Evolutionary conservation across 23 red algal species (phyloP).

Genomic region (Gracilaria gracilis): DNA sequence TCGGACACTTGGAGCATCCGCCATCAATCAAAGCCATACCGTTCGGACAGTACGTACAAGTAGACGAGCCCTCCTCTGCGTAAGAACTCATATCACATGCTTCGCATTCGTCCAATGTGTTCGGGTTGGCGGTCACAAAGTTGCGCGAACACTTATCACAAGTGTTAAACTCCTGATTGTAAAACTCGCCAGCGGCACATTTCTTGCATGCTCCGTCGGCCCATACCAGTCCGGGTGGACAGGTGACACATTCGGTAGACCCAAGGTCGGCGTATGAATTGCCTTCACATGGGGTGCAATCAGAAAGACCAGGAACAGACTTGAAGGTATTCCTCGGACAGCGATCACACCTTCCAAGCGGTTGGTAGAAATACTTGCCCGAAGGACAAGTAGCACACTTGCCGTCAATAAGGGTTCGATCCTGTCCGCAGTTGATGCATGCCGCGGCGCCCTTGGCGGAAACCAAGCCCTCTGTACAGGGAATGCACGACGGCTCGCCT

Average conservation of each 20-base stretch:
- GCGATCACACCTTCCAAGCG: conserved; percentile 9
- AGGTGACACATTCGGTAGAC: neutral
- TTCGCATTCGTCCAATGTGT: neutral
- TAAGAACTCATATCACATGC: conserved; percentile 1
- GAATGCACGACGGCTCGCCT: neutral
- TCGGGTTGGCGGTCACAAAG: neutral
- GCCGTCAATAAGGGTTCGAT: conserved; percentile 21
- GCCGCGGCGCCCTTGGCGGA: neutral
- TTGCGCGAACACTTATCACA: conserved; percentile 16
- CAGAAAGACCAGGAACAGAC: neutral
- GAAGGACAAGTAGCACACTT: conserved; percentile 5
- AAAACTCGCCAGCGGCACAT: conserved; percentile 22
- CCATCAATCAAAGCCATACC: conserved; percentile 24
- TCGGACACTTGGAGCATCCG: neutral
- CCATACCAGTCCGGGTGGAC: conserved; percentile 21
- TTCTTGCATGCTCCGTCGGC: conserved; percentile 14
- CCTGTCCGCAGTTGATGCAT: conserved; percentile 14
- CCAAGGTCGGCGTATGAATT: conserved; percentile 13
- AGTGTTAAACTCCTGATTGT: conserved; percentile 27
- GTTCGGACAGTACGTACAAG: conserved; percentile 13
- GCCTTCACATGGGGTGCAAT: neutral
- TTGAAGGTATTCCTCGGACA: conserved; percentile 26
- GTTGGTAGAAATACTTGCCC: conserved; percentile 1
- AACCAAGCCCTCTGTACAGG: conserved; percentile 2
- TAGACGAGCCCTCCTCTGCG: conserved; percentile 7